Evolutionary conservation across 345 rosid species (phyloP), one percentile per base, ranked within the genome.

Genomic region (Arabidopsis arenosa): DNA sequence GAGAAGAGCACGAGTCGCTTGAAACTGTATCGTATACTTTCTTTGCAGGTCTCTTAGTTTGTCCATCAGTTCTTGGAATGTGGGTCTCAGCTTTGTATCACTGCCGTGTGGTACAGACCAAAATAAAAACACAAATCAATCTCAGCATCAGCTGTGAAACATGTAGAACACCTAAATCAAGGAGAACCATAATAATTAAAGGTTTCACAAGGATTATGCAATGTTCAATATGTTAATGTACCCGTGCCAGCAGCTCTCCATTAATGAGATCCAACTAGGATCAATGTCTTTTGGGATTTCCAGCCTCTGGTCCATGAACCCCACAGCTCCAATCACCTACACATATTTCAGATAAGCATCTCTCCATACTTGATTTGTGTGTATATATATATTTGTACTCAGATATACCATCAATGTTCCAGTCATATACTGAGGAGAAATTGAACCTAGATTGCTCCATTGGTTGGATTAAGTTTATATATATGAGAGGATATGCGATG

Each of bases 261-360:
- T 87, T 43, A 90, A 65, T 47, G 96, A 83, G 73, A 87, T 82
- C 97, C 96, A 92, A 63, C 76, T 81, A 61, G 97, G 96, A 84
- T 95, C 97, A 55, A 84, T 77, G 41, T 92, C 88, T 36, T 83
- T 83, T 48, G 99, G 97, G 56, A 90, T 88, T 70, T 95, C 99
- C 41, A 95, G 79, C 61, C 93, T 85, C 80, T 92, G 97, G 80
- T 92, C 83, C 97, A 95, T 95, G 87, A 88, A 95, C 64, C 99
- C 99, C 44, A 92, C 99, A 71, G 99, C 97, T 78, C 93, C 98
- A 53, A 94, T 88, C 83, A 94, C 91, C 98, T 94, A 86, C 80
- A 80, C 67, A 59, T 68, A 72, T 72, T 66, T 82, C 58, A 83
- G 72, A 73, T 67, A 78, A 54, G 52, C 18, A 30, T 59, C 60